A percentile compares a stretch with the other conserved stretches of the same genome.
phyloP scores from a whole-genome alignment of 1,139 yeast species.

The Yamadazyma spencermartinsiae region DNA sequence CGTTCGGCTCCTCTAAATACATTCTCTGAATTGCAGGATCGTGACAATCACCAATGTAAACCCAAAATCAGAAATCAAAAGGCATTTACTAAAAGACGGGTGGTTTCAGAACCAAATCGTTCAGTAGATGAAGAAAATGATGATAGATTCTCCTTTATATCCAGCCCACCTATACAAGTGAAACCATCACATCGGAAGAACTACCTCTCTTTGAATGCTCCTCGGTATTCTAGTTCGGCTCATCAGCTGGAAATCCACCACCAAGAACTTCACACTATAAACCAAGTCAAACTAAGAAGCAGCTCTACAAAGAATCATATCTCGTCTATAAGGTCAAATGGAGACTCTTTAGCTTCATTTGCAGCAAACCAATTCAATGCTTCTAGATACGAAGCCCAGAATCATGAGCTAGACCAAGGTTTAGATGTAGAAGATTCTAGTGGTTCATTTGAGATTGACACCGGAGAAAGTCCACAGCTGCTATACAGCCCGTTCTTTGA shows the following conservation, averaged over 20 bases:
- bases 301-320: neutral
- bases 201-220: conserved; percentile 4
- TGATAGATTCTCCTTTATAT: conserved; percentile 9
- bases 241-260: too few relatives aligned
- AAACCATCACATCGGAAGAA: conserved; percentile 3
- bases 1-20: too few relatives aligned
- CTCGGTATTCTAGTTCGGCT: conserved; percentile 2
- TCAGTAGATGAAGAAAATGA: too few relatives aligned
- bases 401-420: neutral
- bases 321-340: conserved; percentile 9
- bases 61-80: neutral
- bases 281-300: neutral
- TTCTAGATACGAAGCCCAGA: neutral
- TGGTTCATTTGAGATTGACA: conserved; percentile 9
- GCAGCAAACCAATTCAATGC: neutral
- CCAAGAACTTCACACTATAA: neutral
- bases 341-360: conserved; percentile 2
- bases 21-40: too few relatives aligned
- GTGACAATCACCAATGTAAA: too few relatives aligned
- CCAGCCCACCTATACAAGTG: conserved; percentile 13
- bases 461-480: conserved; percentile 6
- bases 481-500: conserved; percentile 1
- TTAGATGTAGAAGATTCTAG: neutral
- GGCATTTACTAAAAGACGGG: neutral
- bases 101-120: conserved; percentile 1